These are phyloP conservation scores for Trametes sp. DNA, from an alignment of 1,284 basidiomycete genomes.

Conservation along the genomic window DNA sequence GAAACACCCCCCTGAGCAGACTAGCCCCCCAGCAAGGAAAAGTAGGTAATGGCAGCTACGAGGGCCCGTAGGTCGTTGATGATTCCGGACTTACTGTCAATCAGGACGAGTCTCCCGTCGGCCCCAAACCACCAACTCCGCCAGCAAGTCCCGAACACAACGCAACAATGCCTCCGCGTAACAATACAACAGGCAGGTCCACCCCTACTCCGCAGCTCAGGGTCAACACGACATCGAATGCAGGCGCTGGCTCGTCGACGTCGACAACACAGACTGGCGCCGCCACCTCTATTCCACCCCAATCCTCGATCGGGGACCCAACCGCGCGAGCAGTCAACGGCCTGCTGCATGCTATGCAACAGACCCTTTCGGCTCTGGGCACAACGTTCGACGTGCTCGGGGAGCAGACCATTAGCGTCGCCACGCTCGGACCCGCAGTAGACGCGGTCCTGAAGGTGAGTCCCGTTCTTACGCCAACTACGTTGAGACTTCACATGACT, in stretches of 20 bases:
- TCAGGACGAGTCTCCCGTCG: no score
- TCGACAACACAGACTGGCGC: not conserved
- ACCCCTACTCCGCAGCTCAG: not conserved
- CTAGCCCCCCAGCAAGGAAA: no score
- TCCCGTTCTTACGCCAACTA: not conserved
- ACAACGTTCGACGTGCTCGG: conserved; percentile 54
- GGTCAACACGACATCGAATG: not conserved
- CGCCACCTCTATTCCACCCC: not conserved
- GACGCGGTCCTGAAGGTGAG: conserved; percentile 53
- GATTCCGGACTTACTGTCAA: no score
- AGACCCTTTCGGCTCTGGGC: conserved; percentile 47
- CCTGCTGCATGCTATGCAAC: conserved; percentile 53
- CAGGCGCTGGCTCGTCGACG: not conserved
- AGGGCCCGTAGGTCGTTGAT: no score
- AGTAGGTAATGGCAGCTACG: no score
- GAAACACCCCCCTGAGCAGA: not conserved
- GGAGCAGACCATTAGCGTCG: conserved; percentile 52
- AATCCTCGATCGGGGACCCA: not conserved
- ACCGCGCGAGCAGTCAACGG: conserved; percentile 29
- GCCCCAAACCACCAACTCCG: not conserved
- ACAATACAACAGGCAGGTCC: not conserved
- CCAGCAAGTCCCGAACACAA: not conserved
- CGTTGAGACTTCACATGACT: no score
- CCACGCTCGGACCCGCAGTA: conserved; percentile 51
- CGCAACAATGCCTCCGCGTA: not conserved